Percentiles rank a stretch among this genome's conserved stretches.
Evolutionary conservation across 2,329 filamentous ascomycete genomes (phyloP).

Genomic region (Paecilomyces variotii): DNA sequence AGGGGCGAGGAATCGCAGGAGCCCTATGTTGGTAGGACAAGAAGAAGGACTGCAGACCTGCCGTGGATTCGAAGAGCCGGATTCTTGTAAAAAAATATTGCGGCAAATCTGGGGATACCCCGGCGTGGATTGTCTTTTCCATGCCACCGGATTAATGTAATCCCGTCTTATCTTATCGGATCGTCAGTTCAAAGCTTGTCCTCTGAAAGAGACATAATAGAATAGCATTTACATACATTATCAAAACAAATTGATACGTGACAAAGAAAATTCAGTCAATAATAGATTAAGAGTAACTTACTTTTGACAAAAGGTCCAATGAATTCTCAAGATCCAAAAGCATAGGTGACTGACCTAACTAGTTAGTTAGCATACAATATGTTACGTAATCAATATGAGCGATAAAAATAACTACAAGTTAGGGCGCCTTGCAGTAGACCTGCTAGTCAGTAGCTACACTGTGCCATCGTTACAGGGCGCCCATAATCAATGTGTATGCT

Average conservation of each 20-base stretch:
- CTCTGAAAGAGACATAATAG: background rate
- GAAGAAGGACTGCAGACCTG: constrained; percentile 1
- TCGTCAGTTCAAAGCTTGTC: background rate
- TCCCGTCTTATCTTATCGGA: constrained; percentile 11
- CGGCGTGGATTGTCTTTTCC: background rate
- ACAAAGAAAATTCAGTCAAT: background rate
- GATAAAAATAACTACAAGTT: background rate
- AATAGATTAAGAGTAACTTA: too few species aligned
- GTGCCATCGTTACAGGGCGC: background rate
- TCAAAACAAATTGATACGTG: background rate
- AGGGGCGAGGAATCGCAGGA: constrained; percentile 17
- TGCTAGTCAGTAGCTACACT: background rate
- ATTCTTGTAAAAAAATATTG: background rate
- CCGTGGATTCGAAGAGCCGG: background rate
- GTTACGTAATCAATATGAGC: background rate
- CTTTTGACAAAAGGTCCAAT: too few species aligned
- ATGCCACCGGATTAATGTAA: constrained; percentile 5
- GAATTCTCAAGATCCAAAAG: background rate
- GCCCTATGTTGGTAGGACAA: constrained; percentile 22
- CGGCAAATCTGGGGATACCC: background rate
- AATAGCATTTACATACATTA: background rate
- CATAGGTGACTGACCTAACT: background rate
- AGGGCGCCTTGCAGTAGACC: background rate
- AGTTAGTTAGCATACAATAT: background rate
- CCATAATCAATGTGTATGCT: constrained; percentile 1